Evolutionary conservation across 225 moss, liverwort and hornwort genomes (phyloP).

Genomic region (Climacium dendroides): DNA sequence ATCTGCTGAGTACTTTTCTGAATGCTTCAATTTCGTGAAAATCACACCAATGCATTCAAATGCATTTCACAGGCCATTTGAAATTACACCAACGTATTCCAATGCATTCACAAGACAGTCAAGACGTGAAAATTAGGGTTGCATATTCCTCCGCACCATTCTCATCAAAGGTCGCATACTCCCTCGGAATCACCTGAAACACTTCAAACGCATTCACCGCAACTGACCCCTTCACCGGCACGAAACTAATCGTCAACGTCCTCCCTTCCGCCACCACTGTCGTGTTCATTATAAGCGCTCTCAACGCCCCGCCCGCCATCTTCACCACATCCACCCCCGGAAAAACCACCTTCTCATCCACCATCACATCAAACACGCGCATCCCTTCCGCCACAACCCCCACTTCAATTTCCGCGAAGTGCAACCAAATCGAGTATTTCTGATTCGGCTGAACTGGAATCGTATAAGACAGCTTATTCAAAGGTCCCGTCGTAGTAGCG

Average conservation of each 20-base stretch:
- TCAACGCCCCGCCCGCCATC: slow-evolving; percentile 32
- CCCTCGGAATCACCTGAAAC: slow-evolving; percentile 57
- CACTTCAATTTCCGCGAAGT: slow-evolving; percentile 68
- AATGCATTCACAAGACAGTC: background rate
- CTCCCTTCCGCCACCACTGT: slow-evolving; percentile 41
- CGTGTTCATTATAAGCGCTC: slow-evolving; percentile 55
- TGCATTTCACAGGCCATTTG: background rate
- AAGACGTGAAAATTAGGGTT: background rate
- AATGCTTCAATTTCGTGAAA: background rate
- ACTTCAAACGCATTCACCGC: slow-evolving; percentile 83
- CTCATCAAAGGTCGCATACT: slow-evolving; percentile 38
- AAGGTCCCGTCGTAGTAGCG: slow-evolving; percentile 45
- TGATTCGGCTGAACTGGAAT: slow-evolving; percentile 50
- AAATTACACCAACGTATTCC: background rate
- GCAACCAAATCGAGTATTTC: slow-evolving; percentile 86
- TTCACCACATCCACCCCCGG: slow-evolving; percentile 43
- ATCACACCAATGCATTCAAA: background rate
- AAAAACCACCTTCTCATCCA: slow-evolving; percentile 38
- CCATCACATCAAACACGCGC: slow-evolving; percentile 60
- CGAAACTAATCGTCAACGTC: slow-evolving; percentile 57
- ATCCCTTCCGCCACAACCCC: slow-evolving; percentile 9
- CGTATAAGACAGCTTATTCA: slow-evolving; percentile 51
- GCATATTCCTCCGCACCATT: slow-evolving; percentile 26
- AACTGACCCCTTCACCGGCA: slow-evolving; percentile 37
- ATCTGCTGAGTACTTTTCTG: background rate